Percentiles rank a stretch among this genome's conserved stretches.
These are phyloP conservation scores for Penicillium egyptiacum DNA, from an alignment of 495 filamentous ascomycete genomes.

Conservation along the genomic window DNA sequence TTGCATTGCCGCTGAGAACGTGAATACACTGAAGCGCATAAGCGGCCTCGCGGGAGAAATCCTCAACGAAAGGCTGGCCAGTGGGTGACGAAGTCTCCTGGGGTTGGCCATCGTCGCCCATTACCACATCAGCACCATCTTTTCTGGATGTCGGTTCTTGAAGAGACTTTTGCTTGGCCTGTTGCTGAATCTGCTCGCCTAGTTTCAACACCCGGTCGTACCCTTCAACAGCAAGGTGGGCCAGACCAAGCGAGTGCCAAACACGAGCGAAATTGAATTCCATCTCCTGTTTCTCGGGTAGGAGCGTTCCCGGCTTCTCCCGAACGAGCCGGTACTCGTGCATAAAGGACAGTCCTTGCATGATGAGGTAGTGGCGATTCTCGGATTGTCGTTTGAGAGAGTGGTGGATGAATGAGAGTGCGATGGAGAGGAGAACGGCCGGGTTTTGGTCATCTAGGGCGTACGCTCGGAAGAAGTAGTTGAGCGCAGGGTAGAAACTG, in stretches of 20 bases:
- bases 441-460: constrained; percentile 74
- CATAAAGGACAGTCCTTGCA: constrained; percentile 82
- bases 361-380: constrained; percentile 81
- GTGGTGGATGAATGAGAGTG: constrained; percentile 76
- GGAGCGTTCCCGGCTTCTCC: constrained; percentile 34
- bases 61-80: constrained; percentile 47
- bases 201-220: constrained; percentile 62
- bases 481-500: constrained; percentile 78
- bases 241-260: constrained; percentile 77
- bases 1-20: constrained; percentile 59
- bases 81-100: constrained; percentile 5
- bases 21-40: constrained; percentile 71
- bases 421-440: constrained; percentile 67
- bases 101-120: constrained; percentile 27
- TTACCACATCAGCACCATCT: constrained; percentile 26
- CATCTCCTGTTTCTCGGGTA: constrained; percentile 70
- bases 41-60: constrained; percentile 72
- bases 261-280: constrained; percentile 85
- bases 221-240: constrained; percentile 71
- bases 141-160: constrained; percentile 10
- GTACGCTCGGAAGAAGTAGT: constrained; percentile 88
- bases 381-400: constrained; percentile 84
- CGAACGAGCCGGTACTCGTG: constrained; percentile 68
- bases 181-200: constrained; percentile 41
- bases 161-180: constrained; percentile 17